phyloP scores from a whole-genome alignment of 768 basidiomycete species.

The Mycena maculata region DNA sequence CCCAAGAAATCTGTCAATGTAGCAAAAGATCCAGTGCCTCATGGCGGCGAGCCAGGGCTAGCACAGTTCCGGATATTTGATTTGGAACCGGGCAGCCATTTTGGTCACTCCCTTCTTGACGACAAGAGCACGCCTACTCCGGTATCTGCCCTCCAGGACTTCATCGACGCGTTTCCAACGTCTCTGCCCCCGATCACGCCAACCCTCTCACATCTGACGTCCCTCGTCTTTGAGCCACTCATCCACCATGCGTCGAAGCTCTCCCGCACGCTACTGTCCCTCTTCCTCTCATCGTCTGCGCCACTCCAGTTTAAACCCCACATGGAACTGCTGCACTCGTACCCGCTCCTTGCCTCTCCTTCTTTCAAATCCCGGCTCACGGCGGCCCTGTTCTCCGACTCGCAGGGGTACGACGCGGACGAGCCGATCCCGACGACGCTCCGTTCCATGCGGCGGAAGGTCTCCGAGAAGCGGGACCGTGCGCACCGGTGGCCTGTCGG shows the following conservation, averaged over 20 bases:
- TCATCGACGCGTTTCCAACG: conserved; percentile 69
- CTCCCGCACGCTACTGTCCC: conserved; percentile 71
- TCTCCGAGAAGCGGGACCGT: conserved; percentile 41
- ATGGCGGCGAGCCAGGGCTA: conserved; percentile 50
- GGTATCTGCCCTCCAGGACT: conserved; percentile 50
- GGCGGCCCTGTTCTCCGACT: conserved; percentile 82
- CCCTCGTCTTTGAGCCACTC: conserved; percentile 72
- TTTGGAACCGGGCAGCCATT: conserved; percentile 67
- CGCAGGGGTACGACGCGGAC: conserved; percentile 60
- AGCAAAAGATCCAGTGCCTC: conserved; percentile 16
- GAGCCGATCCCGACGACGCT: conserved; percentile 29
- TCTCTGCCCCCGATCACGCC: conserved; percentile 72
- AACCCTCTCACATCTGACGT: conserved; percentile 69
- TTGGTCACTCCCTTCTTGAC: conserved; percentile 41
- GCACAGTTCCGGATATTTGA: conserved; percentile 69
- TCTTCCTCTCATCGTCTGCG: conserved; percentile 72
- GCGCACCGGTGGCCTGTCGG: conserved; percentile 73
- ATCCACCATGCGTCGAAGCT: conserved; percentile 71
- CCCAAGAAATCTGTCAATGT: neutral
- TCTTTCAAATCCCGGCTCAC: conserved; percentile 79
- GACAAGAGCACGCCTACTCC: conserved; percentile 41
- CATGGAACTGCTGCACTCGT: conserved; percentile 76
- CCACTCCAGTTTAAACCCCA: conserved; percentile 78
- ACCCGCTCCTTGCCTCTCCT: conserved; percentile 77
- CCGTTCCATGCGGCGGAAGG: conserved; percentile 40